Evolutionary conservation across 306 rosid genomes (phyloP).

Genomic region (Vigna trinervia): DNA sequence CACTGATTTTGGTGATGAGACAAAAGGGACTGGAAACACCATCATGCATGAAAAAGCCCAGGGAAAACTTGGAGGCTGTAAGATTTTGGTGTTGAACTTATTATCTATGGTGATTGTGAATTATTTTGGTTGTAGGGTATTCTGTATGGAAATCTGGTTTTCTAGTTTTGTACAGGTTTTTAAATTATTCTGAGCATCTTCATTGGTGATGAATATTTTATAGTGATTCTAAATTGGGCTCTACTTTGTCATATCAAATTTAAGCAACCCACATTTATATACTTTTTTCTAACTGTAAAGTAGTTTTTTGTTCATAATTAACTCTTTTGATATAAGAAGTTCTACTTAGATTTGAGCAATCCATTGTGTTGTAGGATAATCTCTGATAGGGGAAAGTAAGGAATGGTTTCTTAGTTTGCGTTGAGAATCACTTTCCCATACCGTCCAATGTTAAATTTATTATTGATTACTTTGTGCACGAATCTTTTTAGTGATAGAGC

Average conservation of each 20-base stretch:
- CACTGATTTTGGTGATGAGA: conserved; percentile 1
- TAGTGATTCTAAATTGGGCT: neutral
- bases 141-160: conserved; percentile 13
- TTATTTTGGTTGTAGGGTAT: neutral
- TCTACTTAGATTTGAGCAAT: neutral
- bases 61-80: neutral
- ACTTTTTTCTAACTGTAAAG: neutral
- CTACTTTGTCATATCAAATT: neutral
- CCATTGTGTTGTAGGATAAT: neutral
- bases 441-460: too few species aligned
- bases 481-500: too few species aligned
- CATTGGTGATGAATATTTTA: neutral
- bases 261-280: neutral
- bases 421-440: too few species aligned
- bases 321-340: neutral
- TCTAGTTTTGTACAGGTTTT: neutral
- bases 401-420: neutral
- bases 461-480: too few species aligned
- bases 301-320: neutral
- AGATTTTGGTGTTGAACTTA: neutral
- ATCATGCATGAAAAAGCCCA: conserved; percentile 6
- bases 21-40: conserved; percentile 28
- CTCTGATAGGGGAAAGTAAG: neutral
- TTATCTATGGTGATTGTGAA: neutral
- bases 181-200: neutral